Evolutionary conservation across 108 stramenopile species (phyloP).

Genomic region (Cyclotella choctawhatcheeana): DNA sequence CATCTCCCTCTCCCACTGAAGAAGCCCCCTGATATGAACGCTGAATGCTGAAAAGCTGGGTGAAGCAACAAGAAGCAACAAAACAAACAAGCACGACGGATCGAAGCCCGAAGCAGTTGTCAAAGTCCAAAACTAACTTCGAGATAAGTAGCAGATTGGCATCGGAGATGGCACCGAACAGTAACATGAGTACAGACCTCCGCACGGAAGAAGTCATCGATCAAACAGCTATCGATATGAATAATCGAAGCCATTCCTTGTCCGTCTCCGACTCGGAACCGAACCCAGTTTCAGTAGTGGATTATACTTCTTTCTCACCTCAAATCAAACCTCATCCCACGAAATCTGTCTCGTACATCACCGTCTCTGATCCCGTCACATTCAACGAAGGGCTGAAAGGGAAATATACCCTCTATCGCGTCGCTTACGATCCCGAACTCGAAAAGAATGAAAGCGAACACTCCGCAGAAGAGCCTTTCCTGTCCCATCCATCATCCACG

Average conservation of each 20-base stretch:
- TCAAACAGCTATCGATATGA: too few species aligned
- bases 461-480: slow-evolving; percentile 2
- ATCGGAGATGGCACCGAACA: too few species aligned
- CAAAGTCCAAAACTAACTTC: too few species aligned
- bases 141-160: too few species aligned
- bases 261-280: slow-evolving; percentile 8
- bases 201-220: too few species aligned
- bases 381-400: slow-evolving; percentile 38
- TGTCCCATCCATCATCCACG: slow-evolving; percentile 45
- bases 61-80: too few species aligned
- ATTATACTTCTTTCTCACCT: neutral
- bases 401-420: slow-evolving; percentile 40
- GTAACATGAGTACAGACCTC: too few species aligned
- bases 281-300: neutral
- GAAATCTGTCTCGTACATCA: slow-evolving; percentile 25
- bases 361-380: slow-evolving; percentile 46
- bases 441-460: neutral
- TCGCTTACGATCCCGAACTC: slow-evolving; percentile 27
- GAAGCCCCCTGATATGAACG: too few species aligned
- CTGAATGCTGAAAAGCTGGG: too few species aligned
- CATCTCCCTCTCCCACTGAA: too few species aligned
- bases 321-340: slow-evolving; percentile 24
- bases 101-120: too few species aligned
- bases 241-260: neutral
- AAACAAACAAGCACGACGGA: too few species aligned